A percentile compares a stretch with the other conserved stretches of the same genome.
phyloP scores from a whole-genome alignment of 257 asterid genomes.

The Prunella vulgaris region DNA sequence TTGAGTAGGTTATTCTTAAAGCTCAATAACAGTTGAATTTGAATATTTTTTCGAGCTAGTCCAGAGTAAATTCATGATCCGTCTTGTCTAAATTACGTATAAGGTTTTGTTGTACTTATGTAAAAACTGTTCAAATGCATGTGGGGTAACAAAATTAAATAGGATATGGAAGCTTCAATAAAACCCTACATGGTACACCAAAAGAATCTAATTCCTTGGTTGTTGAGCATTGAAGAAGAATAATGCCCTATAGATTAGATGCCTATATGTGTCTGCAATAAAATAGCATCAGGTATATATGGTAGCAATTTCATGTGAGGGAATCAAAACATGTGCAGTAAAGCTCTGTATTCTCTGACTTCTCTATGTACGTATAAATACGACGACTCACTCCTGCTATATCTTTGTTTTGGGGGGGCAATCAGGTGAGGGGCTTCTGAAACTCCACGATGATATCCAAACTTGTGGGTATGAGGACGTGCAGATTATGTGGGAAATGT shows the following conservation, averaged over 20 bases:
- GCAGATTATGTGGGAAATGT: constrained; percentile 97
- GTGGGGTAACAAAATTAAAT: constrained; percentile 9
- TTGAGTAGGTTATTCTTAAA: neutral
- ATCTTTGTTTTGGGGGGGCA: neutral
- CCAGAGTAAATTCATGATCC: neutral
- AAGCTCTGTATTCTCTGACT: neutral
- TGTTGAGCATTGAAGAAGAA: neutral
- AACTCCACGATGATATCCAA: constrained; percentile 81
- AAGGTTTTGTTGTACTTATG: neutral
- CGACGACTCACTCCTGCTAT: neutral
- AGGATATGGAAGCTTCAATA: neutral
- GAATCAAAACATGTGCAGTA: neutral
- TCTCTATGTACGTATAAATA: no score
- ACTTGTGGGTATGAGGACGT: constrained; percentile 95
- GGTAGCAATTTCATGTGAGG: neutral
- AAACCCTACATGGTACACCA: constrained; percentile 1
- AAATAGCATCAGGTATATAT: neutral
- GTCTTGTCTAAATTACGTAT: neutral
- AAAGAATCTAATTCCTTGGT: constrained; percentile 31
- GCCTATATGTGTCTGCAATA: neutral
- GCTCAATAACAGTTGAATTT: neutral
- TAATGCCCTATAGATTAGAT: neutral
- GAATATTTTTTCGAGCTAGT: neutral
- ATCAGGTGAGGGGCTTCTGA: constrained; percentile 75
- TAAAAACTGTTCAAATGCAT: neutral